These are phyloP conservation scores for Fusarium mexicanum DNA, from an alignment of 2,329 filamentous ascomycete genomes.

Conservation along the genomic window DNA sequence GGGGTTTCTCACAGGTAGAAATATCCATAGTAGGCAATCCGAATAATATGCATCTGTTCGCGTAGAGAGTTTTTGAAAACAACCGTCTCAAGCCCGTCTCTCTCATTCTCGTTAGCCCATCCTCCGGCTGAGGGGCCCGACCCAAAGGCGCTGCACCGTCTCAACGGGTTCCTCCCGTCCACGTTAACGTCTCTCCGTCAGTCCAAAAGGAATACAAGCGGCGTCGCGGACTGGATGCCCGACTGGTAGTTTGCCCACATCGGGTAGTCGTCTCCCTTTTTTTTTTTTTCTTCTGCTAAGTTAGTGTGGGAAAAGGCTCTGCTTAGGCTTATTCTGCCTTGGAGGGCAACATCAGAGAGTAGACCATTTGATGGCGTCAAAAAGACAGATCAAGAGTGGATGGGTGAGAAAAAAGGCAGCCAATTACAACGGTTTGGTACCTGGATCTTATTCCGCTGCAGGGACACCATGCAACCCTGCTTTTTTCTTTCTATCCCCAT, in stretches of 20 bases:
- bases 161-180: slow-evolving; percentile 26
- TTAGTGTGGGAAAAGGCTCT: slow-evolving; percentile 13
- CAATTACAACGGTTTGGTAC: slow-evolving; percentile 27
- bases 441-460: slow-evolving; percentile 33
- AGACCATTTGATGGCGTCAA: slow-evolving; percentile 31
- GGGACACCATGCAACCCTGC: slow-evolving; percentile 32
- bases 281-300: slow-evolving; percentile 11
- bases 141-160: slow-evolving; percentile 33
- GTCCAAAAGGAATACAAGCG: slow-evolving; percentile 23
- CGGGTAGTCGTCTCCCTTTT: slow-evolving; percentile 35
- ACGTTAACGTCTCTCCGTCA: slow-evolving; percentile 23
- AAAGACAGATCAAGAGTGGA: slow-evolving; percentile 18
- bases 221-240: slow-evolving; percentile 16
- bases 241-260: slow-evolving; percentile 26
- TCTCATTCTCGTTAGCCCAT: slow-evolving; percentile 21
- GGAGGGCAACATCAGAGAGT: slow-evolving; percentile 1
- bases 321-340: slow-evolving; percentile 26
- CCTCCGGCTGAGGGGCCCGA: slow-evolving; percentile 22
- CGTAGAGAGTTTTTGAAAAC: slow-evolving; percentile 8
- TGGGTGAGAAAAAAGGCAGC: background rate
- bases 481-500: slow-evolving; percentile 5
- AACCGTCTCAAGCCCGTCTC: slow-evolving; percentile 10
- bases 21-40: background rate
- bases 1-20: background rate
- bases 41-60: slow-evolving; percentile 2